Base-by-base conservation (phyloP, 306 rosid genomes). In the Vigna angularis region DNA sequence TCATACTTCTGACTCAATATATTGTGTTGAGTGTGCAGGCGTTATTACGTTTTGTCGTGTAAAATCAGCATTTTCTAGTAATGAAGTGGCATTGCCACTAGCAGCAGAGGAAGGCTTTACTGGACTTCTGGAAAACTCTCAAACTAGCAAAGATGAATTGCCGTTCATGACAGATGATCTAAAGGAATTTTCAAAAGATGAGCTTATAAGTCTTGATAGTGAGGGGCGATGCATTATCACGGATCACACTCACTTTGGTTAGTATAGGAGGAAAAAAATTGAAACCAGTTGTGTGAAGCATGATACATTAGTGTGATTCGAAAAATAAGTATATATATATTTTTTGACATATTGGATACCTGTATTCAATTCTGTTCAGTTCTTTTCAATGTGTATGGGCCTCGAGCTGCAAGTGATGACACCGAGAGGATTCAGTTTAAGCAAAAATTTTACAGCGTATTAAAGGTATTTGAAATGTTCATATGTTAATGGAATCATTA, bases 21-120 rank as follows among this genome's bases (percentile, higher is more conserved):
- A 61, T 44, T 81, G 61, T 7, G n/a, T 62, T 74, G 75, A 57
- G 42, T 77, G 14, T 79, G 84, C 80, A 93, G 98, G 97, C 24
- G 99, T 91, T 72, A 93, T 90, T 26, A 93, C 99, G 6, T 93
- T 95, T 87, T 95, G 96, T 80, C 97, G 94, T 0, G 97, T 93
- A 57, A 91, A 81, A 66, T 91, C 94, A 20, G 98, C 97, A 69
- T 91, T 93, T 83, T 87, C 91, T 5, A 93, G 96, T 62, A 70
- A 66, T 1, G 97, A 95, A 79, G 96, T 80, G 32, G 85, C 90
- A 42, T 81, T 91, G 81, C 99, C 99, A 24, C 56, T 86, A 22
- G 90, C 81, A 0, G 98, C 97, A 3, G 98, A 86, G 84, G 97
- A 95, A 73, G 97, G 99, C n/a, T 93, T 90, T 76, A 87, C 97